phyloP scores from a whole-genome alignment of 2,329 filamentous ascomycete genomes.

The Graphium sp. region DNA sequence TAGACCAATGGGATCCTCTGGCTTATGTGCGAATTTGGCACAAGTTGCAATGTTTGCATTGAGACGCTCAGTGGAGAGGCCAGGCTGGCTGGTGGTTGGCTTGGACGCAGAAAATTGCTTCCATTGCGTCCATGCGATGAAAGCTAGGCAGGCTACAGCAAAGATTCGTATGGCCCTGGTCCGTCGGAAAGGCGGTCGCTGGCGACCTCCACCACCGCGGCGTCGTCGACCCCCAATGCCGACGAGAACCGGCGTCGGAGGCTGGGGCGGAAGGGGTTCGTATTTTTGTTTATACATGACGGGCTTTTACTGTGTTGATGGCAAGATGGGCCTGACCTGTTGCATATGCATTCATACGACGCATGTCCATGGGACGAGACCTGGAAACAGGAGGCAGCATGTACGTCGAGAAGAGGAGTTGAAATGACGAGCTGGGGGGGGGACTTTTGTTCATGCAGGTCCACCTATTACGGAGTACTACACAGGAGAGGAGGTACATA shows the following conservation, averaged over 20 bases:
- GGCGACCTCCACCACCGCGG: neutral
- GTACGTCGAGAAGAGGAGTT: too few relatives aligned
- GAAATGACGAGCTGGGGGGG: too few relatives aligned
- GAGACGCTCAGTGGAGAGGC: constrained; percentile 34
- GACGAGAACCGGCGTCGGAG: neutral
- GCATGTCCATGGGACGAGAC: too few relatives aligned
- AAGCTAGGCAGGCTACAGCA: constrained; percentile 27
- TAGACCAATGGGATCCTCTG: constrained; percentile 34
- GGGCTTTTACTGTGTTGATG: neutral
- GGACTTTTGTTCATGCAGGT: too few relatives aligned
- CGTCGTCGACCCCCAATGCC: neutral
- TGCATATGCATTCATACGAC: too few relatives aligned
- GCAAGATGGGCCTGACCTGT: too few relatives aligned
- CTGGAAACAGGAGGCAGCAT: too few relatives aligned
- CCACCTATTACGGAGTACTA: too few relatives aligned
- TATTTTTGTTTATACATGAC: neutral
- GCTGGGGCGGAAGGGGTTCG: neutral
- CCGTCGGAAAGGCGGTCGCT: constrained; percentile 16
- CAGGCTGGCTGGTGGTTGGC: neutral
- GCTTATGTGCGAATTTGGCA: constrained; percentile 33
- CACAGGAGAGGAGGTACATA: too few relatives aligned
- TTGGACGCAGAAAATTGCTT: constrained; percentile 15
- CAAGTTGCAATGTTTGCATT: constrained; percentile 37
- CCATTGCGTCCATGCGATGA: constrained; percentile 33
- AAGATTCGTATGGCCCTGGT: constrained; percentile 25